These are phyloP conservation scores for Cymbopogon citratus DNA, from an alignment of 176 grass and related monocot genomes.

Conservation along the genomic window DNA sequence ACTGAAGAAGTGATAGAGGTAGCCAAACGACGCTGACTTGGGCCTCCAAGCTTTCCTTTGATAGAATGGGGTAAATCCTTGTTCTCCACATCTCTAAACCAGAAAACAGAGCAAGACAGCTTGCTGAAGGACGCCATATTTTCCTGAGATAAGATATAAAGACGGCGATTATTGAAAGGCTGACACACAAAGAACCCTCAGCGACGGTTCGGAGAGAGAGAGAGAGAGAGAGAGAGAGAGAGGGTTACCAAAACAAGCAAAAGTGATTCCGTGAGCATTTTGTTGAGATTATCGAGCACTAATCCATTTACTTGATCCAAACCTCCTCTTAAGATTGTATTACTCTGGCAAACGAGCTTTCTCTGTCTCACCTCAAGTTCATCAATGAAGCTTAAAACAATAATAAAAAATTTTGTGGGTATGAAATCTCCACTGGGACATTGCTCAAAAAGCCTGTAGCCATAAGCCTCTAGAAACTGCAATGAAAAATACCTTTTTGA, in stretches of 20 bases:
- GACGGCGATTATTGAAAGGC: conserved; percentile 1
- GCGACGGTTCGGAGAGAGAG: background rate
- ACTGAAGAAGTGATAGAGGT: conserved; percentile 61
- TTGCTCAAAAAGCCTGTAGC: conserved; percentile 51
- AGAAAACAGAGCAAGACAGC: conserved; percentile 57
- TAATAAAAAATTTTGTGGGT: conserved; percentile 62
- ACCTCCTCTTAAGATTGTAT: conserved; percentile 6
- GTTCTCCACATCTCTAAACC: conserved; percentile 43
- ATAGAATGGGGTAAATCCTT: conserved; percentile 70
- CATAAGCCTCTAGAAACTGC: conserved; percentile 53
- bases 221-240: background rate
- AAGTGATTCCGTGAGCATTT: conserved; percentile 43
- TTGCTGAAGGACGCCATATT: conserved; percentile 53
- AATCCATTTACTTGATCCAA: conserved; percentile 22
- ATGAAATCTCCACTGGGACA: conserved; percentile 37
- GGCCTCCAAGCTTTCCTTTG: conserved; percentile 92
- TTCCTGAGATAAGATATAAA: conserved; percentile 48
- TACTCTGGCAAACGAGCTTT: conserved; percentile 23
- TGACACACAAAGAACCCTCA: background rate
- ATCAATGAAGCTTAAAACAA: conserved; percentile 74
- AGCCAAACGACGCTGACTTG: conserved; percentile 71
- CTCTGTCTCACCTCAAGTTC: conserved; percentile 56
- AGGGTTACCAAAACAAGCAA: conserved; percentile 54
- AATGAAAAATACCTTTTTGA: conserved; percentile 23
- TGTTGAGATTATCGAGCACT: conserved; percentile 28